phyloP scores from a whole-genome alignment of 768 basidiomycete genomes.

The Phaeolepiota aurea region DNA sequence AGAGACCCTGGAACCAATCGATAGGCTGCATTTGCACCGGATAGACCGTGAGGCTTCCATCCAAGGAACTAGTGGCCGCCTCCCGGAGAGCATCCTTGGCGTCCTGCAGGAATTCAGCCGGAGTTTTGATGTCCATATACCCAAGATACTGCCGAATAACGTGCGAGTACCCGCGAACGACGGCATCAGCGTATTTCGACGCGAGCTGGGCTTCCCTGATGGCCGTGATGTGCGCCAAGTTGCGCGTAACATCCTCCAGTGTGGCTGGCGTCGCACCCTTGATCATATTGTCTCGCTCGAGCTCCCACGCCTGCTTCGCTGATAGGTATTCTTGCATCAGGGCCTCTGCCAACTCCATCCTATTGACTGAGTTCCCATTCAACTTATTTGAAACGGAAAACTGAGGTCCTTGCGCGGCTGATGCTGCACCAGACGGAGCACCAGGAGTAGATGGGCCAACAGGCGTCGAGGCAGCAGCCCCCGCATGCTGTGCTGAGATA shows the following conservation, averaged over 20 bases:
- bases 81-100: constrained; percentile 19
- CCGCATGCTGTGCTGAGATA: constrained; percentile 9
- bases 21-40: constrained; percentile 18
- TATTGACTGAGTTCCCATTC: constrained; percentile 10
- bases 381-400: constrained; percentile 5
- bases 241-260: constrained; percentile 14
- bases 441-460: not conserved
- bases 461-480: constrained; percentile 1
- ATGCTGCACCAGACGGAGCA: not conserved
- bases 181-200: constrained; percentile 17
- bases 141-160: constrained; percentile 17
- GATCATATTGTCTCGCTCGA: constrained; percentile 17
- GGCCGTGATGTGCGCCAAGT: constrained; percentile 15
- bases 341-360: constrained; percentile 17
- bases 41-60: constrained; percentile 16
- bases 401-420: constrained; percentile 1
- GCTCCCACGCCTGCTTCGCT: constrained; percentile 19
- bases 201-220: constrained; percentile 17
- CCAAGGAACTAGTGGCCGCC: constrained; percentile 16
- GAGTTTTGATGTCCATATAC: constrained; percentile 15
- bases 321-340: constrained; percentile 18
- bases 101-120: constrained; percentile 15
- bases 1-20: constrained; percentile 18
- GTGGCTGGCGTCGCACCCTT: constrained; percentile 9
- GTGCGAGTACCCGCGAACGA: constrained; percentile 19